These are phyloP conservation scores for Ziziphus jujuba DNA, from an alignment of 306 rosid species.

Conservation along the genomic window DNA sequence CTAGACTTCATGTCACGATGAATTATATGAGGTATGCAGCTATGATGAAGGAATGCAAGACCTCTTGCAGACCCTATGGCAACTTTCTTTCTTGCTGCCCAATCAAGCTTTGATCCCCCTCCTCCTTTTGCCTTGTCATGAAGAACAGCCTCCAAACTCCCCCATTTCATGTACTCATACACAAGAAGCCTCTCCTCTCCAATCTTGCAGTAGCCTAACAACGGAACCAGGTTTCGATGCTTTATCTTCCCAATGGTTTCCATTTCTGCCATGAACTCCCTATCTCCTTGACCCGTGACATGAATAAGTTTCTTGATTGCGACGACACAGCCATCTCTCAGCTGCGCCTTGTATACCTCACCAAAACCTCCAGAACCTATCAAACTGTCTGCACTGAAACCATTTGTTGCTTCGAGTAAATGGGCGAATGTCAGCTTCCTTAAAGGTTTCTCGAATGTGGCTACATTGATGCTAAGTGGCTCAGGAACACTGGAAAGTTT, in stretches of 20 bases:
- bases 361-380: constrained; percentile 90
- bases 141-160: constrained; percentile 74
- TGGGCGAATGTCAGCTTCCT: constrained; percentile 67
- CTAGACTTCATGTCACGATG: constrained; percentile 89
- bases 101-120: constrained; percentile 47
- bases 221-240: constrained; percentile 71
- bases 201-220: constrained; percentile 74
- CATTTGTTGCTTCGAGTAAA: constrained; percentile 81
- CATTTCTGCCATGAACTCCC: constrained; percentile 92
- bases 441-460: constrained; percentile 74
- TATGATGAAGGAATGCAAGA: constrained; percentile 85
- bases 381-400: constrained; percentile 69
- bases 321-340: constrained; percentile 66
- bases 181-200: constrained; percentile 91
- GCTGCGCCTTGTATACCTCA: constrained; percentile 73
- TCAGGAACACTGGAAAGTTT: constrained; percentile 64
- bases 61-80: constrained; percentile 80
- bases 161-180: constrained; percentile 84
- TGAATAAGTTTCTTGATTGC: constrained; percentile 81
- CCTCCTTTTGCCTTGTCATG: constrained; percentile 52
- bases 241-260: constrained; percentile 84
- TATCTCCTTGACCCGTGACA: constrained; percentile 76
- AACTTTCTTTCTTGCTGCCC: constrained; percentile 73
- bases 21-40: constrained; percentile 80
- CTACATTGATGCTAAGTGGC: constrained; percentile 71